Percentiles rank a stretch among this genome's conserved stretches.
These are phyloP conservation scores for Porodaedalea pini DNA, from an alignment of 1,284 basidiomycete species.

Conservation along the genomic window DNA sequence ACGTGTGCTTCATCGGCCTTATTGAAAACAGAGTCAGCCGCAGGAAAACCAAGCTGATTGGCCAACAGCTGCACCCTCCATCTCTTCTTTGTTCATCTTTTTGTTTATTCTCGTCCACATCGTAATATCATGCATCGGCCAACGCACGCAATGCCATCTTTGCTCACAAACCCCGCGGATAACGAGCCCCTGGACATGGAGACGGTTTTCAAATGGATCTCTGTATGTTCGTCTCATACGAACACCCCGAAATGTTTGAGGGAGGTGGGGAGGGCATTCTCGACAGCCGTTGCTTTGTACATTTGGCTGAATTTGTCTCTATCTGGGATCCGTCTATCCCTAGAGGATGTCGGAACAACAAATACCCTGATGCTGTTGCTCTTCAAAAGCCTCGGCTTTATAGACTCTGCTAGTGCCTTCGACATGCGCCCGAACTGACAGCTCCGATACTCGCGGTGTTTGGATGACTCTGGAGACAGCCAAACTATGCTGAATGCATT, in stretches of 20 bases:
- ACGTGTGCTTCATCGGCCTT: not conserved
- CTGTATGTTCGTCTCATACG: not conserved
- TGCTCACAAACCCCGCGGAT: not conserved
- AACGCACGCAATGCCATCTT: not conserved
- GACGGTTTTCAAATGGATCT: too few relatives aligned
- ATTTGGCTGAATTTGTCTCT: too few relatives aligned
- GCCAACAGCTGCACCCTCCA: not conserved
- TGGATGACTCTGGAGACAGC: not conserved
- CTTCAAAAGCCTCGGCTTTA: too few relatives aligned
- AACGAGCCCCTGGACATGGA: not conserved
- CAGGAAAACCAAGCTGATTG: conserved; percentile 8
- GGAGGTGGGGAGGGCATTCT: not conserved
- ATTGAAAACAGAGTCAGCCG: conserved; percentile 4
- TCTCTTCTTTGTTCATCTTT: not conserved
- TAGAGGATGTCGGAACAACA: too few relatives aligned
- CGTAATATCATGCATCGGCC: not conserved
- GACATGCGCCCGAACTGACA: not conserved
- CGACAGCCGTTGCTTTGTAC: not conserved
- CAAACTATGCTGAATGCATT: not conserved
- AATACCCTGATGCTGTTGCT: too few relatives aligned
- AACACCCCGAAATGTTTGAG: not conserved
- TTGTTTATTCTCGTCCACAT: not conserved
- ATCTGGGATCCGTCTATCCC: too few relatives aligned
- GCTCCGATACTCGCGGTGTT: not conserved
- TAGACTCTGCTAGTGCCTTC: not conserved